A percentile compares a stretch with the other conserved stretches of the same genome.
These are phyloP conservation scores for Claviceps africana DNA, from an alignment of 2,329 filamentous ascomycete genomes.

Conservation along the genomic window DNA sequence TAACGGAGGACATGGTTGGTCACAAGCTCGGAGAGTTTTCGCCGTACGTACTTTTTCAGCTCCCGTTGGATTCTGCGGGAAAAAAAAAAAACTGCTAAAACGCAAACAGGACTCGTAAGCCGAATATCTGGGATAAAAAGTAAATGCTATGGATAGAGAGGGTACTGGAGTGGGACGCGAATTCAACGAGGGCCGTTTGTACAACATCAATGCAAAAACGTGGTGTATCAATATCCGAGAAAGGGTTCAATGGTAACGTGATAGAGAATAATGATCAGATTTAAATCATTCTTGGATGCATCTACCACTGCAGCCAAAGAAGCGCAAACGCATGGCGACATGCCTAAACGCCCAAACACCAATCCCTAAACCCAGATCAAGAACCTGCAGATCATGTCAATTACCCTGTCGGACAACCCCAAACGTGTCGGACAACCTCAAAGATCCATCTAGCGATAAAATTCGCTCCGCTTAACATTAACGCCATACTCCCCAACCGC, in stretches of 20 bases:
- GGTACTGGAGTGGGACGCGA: slow-evolving; percentile 5
- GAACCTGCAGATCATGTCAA: background rate
- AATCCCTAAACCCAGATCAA: background rate
- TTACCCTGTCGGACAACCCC: background rate
- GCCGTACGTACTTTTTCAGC: slow-evolving; percentile 44
- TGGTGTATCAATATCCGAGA: background rate
- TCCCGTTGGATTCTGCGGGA: background rate
- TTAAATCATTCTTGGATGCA: background rate
- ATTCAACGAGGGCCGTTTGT: background rate
- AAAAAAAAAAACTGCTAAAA: background rate
- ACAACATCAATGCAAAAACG: background rate
- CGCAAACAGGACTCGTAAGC: slow-evolving; percentile 38
- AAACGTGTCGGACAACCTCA: too few species aligned
- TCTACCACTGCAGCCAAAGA: background rate
- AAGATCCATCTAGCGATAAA: slow-evolving; percentile 52
- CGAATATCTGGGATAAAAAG: slow-evolving; percentile 38
- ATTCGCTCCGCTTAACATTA: slow-evolving; percentile 93
- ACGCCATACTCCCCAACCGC: slow-evolving; percentile 95
- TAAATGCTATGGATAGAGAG: slow-evolving; percentile 9
- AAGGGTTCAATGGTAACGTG: background rate
- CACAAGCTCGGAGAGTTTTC: slow-evolving; percentile 91
- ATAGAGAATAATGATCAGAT: background rate
- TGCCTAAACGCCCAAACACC: background rate
- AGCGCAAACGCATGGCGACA: background rate
- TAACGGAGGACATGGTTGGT: slow-evolving; percentile 93